Percentiles rank a stretch among this genome's conserved stretches.
Conservation (phyloP, 2,329 filamentous ascomycete species). For the Neonectria punicea region DNA sequence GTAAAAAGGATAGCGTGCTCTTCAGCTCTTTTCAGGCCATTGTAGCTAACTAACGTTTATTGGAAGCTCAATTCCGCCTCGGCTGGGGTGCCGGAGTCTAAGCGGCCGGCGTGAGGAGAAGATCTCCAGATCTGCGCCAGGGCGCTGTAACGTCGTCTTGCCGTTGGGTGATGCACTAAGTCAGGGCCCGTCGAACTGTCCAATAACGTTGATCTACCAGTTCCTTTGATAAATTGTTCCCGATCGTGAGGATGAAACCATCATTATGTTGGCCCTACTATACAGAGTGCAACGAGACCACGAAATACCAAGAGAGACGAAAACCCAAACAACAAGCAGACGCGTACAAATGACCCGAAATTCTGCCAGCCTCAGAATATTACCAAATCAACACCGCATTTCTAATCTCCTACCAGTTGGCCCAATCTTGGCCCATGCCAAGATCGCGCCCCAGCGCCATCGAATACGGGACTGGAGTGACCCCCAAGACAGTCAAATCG, state of each 20-base stretch:
- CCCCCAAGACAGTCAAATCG: neutral
- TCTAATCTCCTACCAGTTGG: neutral
- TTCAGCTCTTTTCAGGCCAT: neutral
- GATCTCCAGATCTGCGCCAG: neutral
- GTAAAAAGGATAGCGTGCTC: neutral
- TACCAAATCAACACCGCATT: neutral
- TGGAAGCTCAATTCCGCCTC: neutral
- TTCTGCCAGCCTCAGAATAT: neutral
- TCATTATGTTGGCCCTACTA: neutral
- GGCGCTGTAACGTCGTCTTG: neutral
- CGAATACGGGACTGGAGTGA: neutral
- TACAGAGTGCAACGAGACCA: neutral
- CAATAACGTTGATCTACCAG: neutral
- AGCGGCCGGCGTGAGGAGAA: neutral
- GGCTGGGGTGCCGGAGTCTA: neutral
- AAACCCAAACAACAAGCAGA: neutral
- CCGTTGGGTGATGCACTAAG: neutral
- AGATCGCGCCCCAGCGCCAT: neutral
- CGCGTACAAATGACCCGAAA: neutral
- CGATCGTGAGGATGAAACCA: constrained; percentile 9
- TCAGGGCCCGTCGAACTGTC: neutral
- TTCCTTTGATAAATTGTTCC: neutral
- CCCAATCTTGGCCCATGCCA: neutral
- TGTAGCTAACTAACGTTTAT: neutral
- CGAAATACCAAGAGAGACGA: neutral